Conservation (phyloP, 2,329 filamentous ascomycete genomes). For the Nannizzia gypsea region DNA sequence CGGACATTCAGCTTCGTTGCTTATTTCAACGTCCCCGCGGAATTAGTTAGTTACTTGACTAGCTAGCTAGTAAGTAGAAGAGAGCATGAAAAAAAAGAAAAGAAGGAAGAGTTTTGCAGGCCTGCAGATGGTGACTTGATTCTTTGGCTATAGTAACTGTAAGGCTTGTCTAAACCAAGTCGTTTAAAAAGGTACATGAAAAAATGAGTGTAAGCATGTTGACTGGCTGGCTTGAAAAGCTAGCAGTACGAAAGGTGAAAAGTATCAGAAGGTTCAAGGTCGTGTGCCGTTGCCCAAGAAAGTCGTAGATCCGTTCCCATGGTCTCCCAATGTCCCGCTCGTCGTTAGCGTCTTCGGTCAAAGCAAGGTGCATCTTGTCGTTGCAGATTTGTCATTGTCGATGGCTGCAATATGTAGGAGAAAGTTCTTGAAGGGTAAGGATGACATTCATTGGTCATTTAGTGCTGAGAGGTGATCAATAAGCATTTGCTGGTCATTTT, state of each 20-base stretch:
- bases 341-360: neutral
- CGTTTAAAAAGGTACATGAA: neutral
- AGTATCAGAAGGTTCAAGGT: neutral
- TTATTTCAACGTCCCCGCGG: neutral
- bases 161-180: neutral
- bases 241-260: neutral
- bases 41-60: too few species aligned
- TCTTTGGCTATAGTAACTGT: neutral
- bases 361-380: neutral
- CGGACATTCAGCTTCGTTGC: neutral
- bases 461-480: neutral
- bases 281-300: neutral
- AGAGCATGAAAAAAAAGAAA: neutral
- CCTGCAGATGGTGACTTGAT: slow-evolving; percentile 2
- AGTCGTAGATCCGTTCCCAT: neutral
- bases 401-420: neutral
- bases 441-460: neutral
- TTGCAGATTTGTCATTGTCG: neutral
- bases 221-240: neutral
- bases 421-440: neutral
- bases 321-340: neutral
- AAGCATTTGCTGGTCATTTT: neutral
- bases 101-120: slow-evolving; percentile 1
- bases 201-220: neutral
- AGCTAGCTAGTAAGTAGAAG: too few species aligned